Evolutionary conservation across 2,329 filamentous ascomycete species (phyloP), one percentile per base, ranked within the genome.

Genomic region (Xylariaceae sp.): DNA sequence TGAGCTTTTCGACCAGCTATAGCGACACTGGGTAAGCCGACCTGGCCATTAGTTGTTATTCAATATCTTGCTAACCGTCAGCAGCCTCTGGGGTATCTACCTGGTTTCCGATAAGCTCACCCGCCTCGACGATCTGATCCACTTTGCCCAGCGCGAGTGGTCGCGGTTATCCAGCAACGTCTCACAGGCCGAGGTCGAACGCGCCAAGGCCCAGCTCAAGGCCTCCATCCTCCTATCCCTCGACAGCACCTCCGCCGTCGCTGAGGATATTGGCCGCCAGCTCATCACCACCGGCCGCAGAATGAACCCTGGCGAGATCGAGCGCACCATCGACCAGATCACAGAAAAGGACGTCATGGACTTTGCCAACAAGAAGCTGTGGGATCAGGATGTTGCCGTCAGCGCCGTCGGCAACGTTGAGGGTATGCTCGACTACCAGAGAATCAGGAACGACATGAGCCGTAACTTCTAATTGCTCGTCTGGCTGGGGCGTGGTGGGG

Each of bases 1-100:
- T 98, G 94, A 94, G 87, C 74, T 98, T 98, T 74, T 96, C 89
- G 52, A 98, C 92, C 54, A 95, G 88, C 76, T 98, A 98, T 74
- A 97, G 89, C 63, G 92, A 98, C 68, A 98, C 92, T 65, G 92
- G 89, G 88, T 95, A 79, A 68, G 82, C 6, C 21, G 6, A 65
- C 36, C 30, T 14, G 5, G 14, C 9, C 16, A 28, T 34, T 21
- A 5, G 8, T 16, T 8, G 17, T 30, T 32, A 18, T 12, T 11
- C 24, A 11, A 15, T 34, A 16, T 28, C n/a, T 43, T 19, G 19
- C 29, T 44, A 56, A 51, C 54, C 17, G 4, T 38, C 17, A 41
- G 17, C 58, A 95, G 92, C 77, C 87, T 98, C 55, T 98, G 92
- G 92, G 92, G 92, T 72, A 97, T 97, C 75, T 98, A 98, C 78